These are phyloP conservation scores for Parsonsia alboflavescens DNA, from an alignment of 257 asterid genomes.

Conservation along the genomic window DNA sequence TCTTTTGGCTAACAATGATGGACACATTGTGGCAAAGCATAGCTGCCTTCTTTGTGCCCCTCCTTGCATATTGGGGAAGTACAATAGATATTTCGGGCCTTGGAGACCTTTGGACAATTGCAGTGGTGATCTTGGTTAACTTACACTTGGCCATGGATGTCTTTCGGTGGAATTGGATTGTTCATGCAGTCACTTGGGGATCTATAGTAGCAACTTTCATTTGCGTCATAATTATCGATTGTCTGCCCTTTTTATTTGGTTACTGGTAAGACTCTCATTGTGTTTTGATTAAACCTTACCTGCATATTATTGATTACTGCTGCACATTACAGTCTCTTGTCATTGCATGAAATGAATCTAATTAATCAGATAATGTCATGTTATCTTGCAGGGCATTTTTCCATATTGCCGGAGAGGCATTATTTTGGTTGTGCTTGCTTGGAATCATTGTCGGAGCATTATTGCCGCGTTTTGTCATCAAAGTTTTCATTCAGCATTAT, in stretches of 20 bases:
- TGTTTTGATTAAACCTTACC: not conserved
- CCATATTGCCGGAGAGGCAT: conserved; percentile 43
- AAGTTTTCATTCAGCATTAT: conserved; percentile 37
- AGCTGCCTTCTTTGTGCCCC: conserved; percentile 65
- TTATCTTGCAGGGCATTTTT: conserved; percentile 77
- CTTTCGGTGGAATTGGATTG: conserved; percentile 78
- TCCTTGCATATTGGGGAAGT: conserved; percentile 71
- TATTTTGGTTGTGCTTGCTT: conserved; percentile 77
- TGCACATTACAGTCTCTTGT: not conserved
- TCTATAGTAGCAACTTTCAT: conserved; percentile 75
- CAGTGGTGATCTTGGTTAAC: conserved; percentile 77
- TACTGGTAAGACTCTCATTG: conserved; percentile 57
- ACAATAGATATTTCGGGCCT: conserved; percentile 65
- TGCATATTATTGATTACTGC: not conserved
- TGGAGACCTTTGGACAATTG: conserved; percentile 92
- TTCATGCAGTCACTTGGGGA: conserved; percentile 90
- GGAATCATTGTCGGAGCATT: conserved; percentile 58
- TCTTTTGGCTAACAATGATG: conserved; percentile 73
- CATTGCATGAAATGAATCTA: not conserved
- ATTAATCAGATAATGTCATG: not conserved
- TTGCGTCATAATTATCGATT: conserved; percentile 67
- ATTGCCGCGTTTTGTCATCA: conserved; percentile 72
- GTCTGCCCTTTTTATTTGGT: conserved; percentile 64
- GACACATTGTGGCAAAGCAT: conserved; percentile 94
- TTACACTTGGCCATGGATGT: conserved; percentile 91